phyloP scores from a whole-genome alignment of 306 rosid genomes.

The Pachyrhizus erosus region DNA sequence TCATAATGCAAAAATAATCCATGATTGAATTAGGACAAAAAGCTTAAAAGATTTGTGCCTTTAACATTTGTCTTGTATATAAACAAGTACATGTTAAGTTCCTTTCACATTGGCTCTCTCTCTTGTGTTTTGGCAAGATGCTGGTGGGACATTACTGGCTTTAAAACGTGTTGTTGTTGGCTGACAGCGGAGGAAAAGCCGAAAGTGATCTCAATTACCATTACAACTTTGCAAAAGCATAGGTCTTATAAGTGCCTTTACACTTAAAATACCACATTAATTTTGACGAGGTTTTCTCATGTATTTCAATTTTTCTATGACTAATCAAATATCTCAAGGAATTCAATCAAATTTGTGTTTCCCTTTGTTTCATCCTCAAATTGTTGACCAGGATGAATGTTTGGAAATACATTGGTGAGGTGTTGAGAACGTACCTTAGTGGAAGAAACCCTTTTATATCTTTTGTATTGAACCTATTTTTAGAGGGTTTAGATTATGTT shows the following conservation, averaged over 20 bases:
- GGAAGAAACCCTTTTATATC: no score
- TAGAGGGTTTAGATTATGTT: no score
- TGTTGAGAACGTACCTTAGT: no score
- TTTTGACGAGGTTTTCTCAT: neutral
- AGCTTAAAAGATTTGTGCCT: conserved; percentile 17
- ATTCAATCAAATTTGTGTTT: neutral
- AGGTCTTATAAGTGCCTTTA: neutral
- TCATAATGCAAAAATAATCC: neutral
- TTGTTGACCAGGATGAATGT: neutral
- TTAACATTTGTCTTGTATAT: conserved; percentile 27
- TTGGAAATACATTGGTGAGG: no score
- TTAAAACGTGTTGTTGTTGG: conserved; percentile 28
- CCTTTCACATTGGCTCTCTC: conserved; percentile 7
- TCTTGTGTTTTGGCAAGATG: conserved; percentile 26
- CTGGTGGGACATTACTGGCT: conserved; percentile 31
- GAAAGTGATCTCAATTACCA: neutral
- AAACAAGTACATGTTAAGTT: conserved; percentile 10
- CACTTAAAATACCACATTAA: neutral
- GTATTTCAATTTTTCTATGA: neutral
- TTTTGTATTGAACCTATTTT: no score
- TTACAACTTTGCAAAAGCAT: neutral
- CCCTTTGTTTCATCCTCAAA: neutral
- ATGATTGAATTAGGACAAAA: conserved; percentile 32
- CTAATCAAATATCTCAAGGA: neutral
- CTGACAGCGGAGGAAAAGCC: neutral